A percentile compares a stretch with the other conserved stretches of the same genome.
Evolutionary conservation across 1,284 basidiomycete species (phyloP).

Genomic region (Fomitopsis pinicola): DNA sequence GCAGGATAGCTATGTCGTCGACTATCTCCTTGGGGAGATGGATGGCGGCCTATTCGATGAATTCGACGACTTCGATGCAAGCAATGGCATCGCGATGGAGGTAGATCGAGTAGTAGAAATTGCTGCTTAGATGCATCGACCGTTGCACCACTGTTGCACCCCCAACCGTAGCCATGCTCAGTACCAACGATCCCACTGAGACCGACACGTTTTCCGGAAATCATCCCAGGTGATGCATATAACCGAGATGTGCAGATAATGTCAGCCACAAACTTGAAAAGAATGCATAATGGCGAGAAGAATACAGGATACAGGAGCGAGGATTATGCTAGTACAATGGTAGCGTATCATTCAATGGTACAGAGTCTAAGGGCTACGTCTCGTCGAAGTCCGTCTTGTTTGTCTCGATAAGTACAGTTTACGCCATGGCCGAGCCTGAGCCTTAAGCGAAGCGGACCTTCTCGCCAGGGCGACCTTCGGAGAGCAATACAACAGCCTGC

Average conservation of each 20-base stretch:
- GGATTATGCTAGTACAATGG: background rate
- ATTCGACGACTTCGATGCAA: conserved; percentile 31
- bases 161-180: too few species aligned
- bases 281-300: background rate
- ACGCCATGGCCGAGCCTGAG: background rate
- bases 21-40: conserved; percentile 92
- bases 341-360: background rate
- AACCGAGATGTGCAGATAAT: background rate
- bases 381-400: background rate
- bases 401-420: background rate
- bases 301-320: background rate
- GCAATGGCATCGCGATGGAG: conserved; percentile 39
- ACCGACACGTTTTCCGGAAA: background rate
- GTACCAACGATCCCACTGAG: too few species aligned
- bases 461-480: conserved; percentile 81
- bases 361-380: background rate
- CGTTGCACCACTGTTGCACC: too few species aligned
- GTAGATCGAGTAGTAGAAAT: conserved; percentile 19
- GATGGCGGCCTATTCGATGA: conserved; percentile 70
- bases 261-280: too few species aligned
- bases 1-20: conserved; percentile 92
- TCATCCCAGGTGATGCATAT: background rate
- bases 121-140: conserved; percentile 8
- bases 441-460: conserved; percentile 68
- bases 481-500: conserved; percentile 82